Evolutionary conservation across 108 stramenopile species (phyloP).

Genomic region (Cyclotella choctawhatcheeana): DNA sequence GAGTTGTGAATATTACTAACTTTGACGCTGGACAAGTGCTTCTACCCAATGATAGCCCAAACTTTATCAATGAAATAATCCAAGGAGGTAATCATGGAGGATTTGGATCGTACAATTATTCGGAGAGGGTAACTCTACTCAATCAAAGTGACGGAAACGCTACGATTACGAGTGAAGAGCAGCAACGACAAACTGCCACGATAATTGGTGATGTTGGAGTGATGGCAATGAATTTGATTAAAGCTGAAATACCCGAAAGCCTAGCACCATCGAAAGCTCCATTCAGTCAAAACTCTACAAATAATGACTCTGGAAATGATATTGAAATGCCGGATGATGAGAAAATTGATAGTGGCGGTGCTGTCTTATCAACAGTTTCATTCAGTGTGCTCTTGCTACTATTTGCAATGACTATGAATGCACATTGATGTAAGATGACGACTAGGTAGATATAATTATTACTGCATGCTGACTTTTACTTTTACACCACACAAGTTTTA

Average conservation of each 20-base stretch:
- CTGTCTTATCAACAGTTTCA: too few species aligned
- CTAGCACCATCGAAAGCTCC: not conserved
- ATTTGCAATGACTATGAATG: too few species aligned
- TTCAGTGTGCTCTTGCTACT: too few species aligned
- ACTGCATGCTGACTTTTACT: too few species aligned
- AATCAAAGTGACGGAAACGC: constrained; percentile 39
- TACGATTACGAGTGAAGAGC: constrained; percentile 23
- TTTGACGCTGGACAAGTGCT: constrained; percentile 10
- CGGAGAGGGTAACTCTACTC: constrained; percentile 15
- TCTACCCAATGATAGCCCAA: constrained; percentile 3
- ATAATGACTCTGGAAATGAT: not conserved
- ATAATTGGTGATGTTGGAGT: not conserved
- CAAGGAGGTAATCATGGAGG: constrained; percentile 40
- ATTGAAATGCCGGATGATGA: too few species aligned
- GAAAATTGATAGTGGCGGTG: too few species aligned
- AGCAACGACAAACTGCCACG: constrained; percentile 5
- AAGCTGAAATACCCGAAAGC: not conserved
- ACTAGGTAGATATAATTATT: too few species aligned
- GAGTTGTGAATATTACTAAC: constrained; percentile 32
- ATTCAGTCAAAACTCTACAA: not conserved
- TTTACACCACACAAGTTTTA: too few species aligned
- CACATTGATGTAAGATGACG: too few species aligned
- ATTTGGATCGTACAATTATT: constrained; percentile 41
- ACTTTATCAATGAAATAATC: constrained; percentile 12
- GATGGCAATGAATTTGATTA: not conserved